Evolutionary conservation across 1,284 basidiomycete species (phyloP).

Genomic region (Polyporus tsugae): DNA sequence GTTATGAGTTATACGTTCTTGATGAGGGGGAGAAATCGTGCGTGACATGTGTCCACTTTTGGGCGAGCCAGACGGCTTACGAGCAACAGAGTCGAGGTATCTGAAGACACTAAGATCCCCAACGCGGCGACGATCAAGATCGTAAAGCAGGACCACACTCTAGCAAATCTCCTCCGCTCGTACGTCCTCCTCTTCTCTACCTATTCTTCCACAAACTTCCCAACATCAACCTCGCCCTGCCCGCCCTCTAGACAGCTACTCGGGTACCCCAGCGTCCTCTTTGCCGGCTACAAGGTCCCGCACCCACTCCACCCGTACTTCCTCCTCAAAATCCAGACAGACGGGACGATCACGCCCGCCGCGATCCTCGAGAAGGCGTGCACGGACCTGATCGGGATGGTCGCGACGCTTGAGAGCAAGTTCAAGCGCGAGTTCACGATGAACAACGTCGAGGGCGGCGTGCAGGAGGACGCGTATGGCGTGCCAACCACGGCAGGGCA

Average conservation of each 20-base stretch:
- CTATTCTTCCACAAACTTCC: background rate
- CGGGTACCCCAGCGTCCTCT: constrained; percentile 85
- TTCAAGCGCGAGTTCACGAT: constrained; percentile 83
- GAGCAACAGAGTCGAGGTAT: constrained; percentile 82
- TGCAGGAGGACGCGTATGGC: constrained; percentile 69
- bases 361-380: constrained; percentile 88
- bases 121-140: constrained; percentile 96
- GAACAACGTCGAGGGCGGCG: constrained; percentile 67
- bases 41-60: constrained; percentile 44
- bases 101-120: constrained; percentile 96
- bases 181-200: constrained; percentile 53
- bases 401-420: constrained; percentile 72
- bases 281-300: constrained; percentile 97
- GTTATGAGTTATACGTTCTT: constrained; percentile 91
- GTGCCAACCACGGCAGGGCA: constrained; percentile 48
- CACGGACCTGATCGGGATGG: constrained; percentile 81
- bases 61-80: background rate
- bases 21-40: constrained; percentile 94
- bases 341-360: constrained; percentile 86
- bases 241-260: constrained; percentile 78
- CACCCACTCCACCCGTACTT: constrained; percentile 97
- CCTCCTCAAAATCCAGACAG: constrained; percentile 94
- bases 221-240: background rate
- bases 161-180: constrained; percentile 96
- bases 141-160: constrained; percentile 96